These are phyloP conservation scores for Pythium oligandrum DNA, from an alignment of 352 stramenopile genomes.

Conservation along the genomic window DNA sequence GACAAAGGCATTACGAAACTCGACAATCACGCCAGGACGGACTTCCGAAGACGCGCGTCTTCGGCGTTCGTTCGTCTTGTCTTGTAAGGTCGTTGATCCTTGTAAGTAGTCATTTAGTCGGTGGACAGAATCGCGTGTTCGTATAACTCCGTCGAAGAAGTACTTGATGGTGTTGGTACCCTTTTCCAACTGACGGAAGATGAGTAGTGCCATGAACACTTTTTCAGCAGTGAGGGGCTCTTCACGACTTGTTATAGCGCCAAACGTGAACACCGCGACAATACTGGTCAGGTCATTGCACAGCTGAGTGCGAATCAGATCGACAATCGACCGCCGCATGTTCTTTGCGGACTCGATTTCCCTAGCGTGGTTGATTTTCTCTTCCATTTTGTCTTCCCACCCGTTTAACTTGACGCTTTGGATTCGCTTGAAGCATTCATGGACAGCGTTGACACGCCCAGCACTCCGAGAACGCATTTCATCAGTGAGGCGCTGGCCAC, in stretches of 20 bases:
- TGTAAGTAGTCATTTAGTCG: no score
- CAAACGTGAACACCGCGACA: neutral
- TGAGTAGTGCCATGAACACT: no score
- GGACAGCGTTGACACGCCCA: slow-evolving; percentile 1
- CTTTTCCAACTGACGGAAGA: no score
- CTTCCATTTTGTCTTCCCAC: slow-evolving; percentile 10
- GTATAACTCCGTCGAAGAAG: no score
- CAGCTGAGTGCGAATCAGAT: neutral
- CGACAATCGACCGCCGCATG: neutral
- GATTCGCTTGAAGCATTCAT: slow-evolving; percentile 9
- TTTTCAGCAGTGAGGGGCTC: no score
- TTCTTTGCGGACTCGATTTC: neutral
- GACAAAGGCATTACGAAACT: no score
- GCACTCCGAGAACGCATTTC: neutral
- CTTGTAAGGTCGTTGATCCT: no score
- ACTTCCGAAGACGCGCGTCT: no score
- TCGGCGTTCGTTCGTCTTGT: no score
- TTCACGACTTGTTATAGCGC: neutral
- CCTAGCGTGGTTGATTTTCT: slow-evolving; percentile 4
- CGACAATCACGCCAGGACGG: no score
- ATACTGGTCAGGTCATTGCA: neutral
- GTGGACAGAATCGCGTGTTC: no score
- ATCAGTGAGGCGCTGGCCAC: neutral
- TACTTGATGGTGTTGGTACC: no score
- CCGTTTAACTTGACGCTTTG: slow-evolving; percentile 10